These are phyloP conservation scores for Xylaria polymorpha DNA, from an alignment of 2,329 filamentous ascomycete genomes.

Conservation along the genomic window DNA sequence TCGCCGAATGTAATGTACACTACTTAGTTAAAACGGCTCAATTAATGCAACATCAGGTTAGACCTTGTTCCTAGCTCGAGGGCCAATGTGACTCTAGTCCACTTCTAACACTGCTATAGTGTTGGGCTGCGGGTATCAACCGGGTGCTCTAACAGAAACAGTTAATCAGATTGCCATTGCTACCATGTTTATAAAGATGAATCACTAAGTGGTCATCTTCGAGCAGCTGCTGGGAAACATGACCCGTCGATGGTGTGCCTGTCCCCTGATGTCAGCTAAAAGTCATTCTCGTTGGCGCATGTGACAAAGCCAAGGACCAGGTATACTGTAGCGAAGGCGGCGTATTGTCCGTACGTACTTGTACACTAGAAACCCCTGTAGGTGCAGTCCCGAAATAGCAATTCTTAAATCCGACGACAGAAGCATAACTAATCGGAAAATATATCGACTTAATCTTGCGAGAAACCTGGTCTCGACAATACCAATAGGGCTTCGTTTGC, in stretches of 20 bases:
- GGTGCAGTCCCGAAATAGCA: slow-evolving; percentile 20
- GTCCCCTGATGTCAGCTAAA: not conserved
- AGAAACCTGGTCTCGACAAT: slow-evolving; percentile 17
- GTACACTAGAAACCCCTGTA: not conserved
- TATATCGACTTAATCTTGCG: slow-evolving; percentile 18
- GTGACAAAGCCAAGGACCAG: slow-evolving; percentile 7
- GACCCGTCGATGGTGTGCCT: not conserved
- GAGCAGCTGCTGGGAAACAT: slow-evolving; percentile 7
- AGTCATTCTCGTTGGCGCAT: not conserved
- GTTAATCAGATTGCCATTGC: slow-evolving; percentile 9
- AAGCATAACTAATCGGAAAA: slow-evolving; percentile 24
- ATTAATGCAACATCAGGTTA: slow-evolving; percentile 27
- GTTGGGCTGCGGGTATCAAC: slow-evolving; percentile 22
- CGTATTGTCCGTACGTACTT: not conserved
- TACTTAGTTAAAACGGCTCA: slow-evolving; percentile 2
- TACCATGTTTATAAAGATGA: slow-evolving; percentile 19
- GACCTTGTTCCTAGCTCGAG: slow-evolving; percentile 24
- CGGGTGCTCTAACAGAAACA: slow-evolving; percentile 6
- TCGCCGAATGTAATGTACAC: not conserved
- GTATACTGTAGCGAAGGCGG: not conserved
- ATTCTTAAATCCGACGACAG: slow-evolving; percentile 28
- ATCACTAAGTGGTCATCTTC: slow-evolving; percentile 23
- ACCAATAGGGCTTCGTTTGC: slow-evolving; percentile 5
- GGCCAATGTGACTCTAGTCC: slow-evolving; percentile 20
- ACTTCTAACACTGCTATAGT: slow-evolving; percentile 18